Conservation (phyloP, 1,284 basidiomycete species). For the Ceratobasidium sp. region DNA sequence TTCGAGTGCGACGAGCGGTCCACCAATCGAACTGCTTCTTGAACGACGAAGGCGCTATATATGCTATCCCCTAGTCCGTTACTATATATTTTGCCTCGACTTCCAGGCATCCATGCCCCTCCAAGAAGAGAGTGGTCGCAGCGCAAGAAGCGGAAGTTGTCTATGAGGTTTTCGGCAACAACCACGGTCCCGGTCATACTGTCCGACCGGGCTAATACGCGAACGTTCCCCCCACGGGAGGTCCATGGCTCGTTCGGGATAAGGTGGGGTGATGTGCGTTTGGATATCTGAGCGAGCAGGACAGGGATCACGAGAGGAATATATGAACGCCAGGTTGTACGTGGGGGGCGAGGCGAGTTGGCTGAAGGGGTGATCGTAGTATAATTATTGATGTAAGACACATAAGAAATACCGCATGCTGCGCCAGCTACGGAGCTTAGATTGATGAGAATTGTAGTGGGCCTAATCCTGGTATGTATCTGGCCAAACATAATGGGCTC, state of each 20-base stretch:
- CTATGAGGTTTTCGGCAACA: slow-evolving; percentile 71
- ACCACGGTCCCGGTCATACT: slow-evolving; percentile 80
- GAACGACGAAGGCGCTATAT: slow-evolving; percentile 82
- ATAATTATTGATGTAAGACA: slow-evolving; percentile 28
- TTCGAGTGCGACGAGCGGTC: slow-evolving; percentile 54
- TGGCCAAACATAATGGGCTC: slow-evolving; percentile 38
- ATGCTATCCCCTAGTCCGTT: slow-evolving; percentile 74
- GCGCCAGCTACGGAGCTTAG: slow-evolving; percentile 7
- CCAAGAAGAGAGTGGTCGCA: slow-evolving; percentile 89
- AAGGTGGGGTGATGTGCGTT: slow-evolving; percentile 63
- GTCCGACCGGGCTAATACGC: slow-evolving; percentile 70
- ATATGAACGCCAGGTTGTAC: slow-evolving; percentile 47
- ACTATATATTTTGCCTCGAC: slow-evolving; percentile 57
- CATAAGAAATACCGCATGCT: slow-evolving; percentile 15
- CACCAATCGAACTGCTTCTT: slow-evolving; percentile 80
- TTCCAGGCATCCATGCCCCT: slow-evolving; percentile 79
- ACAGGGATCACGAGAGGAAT: slow-evolving; percentile 51
- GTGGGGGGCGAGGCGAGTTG: slow-evolving; percentile 19
- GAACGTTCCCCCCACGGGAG: slow-evolving; percentile 61
- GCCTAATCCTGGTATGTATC: slow-evolving; percentile 42
- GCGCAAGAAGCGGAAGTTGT: slow-evolving; percentile 78
- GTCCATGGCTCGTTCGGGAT: slow-evolving; percentile 61
- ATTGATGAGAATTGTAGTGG: slow-evolving; percentile 2
- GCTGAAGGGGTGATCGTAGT: slow-evolving; percentile 43
- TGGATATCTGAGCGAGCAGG: slow-evolving; percentile 54